phyloP scores from a whole-genome alignment of 768 basidiomycete species.

The Xerocomus spinulosus region DNA sequence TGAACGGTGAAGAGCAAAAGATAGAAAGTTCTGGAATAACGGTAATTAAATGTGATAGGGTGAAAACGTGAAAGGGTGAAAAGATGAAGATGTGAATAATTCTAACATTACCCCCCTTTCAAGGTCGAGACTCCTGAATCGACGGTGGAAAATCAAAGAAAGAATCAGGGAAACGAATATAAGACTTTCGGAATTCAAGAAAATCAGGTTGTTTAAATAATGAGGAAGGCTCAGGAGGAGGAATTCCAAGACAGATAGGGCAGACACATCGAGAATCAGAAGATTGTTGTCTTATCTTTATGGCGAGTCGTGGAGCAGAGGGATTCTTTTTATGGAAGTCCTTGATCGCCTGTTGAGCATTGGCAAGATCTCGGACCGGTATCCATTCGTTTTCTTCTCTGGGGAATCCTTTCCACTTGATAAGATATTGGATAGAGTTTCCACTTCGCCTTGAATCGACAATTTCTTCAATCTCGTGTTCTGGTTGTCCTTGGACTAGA shows the following conservation, averaged over 20 bases:
- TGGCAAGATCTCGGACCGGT: not conserved
- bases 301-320: not conserved
- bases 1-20: no score
- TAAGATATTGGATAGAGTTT: not conserved
- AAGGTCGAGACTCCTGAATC: not conserved
- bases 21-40: no score
- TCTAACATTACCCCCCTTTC: not conserved
- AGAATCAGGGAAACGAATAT: no score
- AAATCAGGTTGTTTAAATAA: no score
- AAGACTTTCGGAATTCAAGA: no score
- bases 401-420: not conserved
- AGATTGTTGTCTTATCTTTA: not conserved
- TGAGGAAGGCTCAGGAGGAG: no score
- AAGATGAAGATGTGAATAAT: no score
- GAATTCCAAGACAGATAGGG: no score
- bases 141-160: no score
- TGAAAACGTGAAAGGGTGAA: no score
- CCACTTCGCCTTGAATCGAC: not conserved
- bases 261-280: not conserved
- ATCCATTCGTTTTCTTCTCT: not conserved
- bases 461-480: no score
- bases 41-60: no score
- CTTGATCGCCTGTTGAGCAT: not conserved
- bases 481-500: not conserved
- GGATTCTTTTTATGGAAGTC: not conserved